These are phyloP conservation scores for Mycena kentingensis DNA, from an alignment of 768 basidiomycete genomes.

Conservation along the genomic window DNA sequence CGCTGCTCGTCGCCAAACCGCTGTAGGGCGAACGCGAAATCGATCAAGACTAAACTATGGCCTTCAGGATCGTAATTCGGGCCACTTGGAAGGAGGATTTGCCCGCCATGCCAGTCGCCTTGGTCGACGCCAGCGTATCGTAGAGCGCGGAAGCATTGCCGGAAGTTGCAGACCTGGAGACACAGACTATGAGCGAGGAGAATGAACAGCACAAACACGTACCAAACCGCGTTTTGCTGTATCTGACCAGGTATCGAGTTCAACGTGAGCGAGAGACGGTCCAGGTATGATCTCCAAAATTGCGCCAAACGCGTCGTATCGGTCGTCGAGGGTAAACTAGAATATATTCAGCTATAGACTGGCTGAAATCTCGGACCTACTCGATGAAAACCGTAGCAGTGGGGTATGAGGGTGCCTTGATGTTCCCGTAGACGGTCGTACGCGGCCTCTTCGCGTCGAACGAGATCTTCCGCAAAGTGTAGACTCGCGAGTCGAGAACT, in stretches of 20 bases:
- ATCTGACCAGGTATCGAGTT: too few relatives aligned
- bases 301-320: too few relatives aligned
- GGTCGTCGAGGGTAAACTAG: too few relatives aligned
- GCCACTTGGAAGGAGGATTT: conserved; percentile 1
- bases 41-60: background rate
- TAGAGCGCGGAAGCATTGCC: background rate
- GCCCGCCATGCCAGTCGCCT: background rate
- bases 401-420: background rate
- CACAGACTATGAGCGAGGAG: too few relatives aligned
- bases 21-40: background rate
- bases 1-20: background rate
- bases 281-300: too few relatives aligned
- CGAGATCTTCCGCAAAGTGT: background rate
- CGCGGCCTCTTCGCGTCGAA: background rate
- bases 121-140: conserved; percentile 3
- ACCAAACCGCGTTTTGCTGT: too few relatives aligned
- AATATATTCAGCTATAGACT: background rate
- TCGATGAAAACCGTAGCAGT: conserved; percentile 3
- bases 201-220: background rate
- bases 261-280: too few relatives aligned
- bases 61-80: background rate
- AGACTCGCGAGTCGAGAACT: background rate
- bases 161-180: background rate
- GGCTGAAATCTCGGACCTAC: background rate
- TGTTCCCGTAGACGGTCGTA: background rate